These are phyloP conservation scores for Sedum album DNA, from an alignment of 164 flowering plant genomes.

Conservation along the genomic window DNA sequence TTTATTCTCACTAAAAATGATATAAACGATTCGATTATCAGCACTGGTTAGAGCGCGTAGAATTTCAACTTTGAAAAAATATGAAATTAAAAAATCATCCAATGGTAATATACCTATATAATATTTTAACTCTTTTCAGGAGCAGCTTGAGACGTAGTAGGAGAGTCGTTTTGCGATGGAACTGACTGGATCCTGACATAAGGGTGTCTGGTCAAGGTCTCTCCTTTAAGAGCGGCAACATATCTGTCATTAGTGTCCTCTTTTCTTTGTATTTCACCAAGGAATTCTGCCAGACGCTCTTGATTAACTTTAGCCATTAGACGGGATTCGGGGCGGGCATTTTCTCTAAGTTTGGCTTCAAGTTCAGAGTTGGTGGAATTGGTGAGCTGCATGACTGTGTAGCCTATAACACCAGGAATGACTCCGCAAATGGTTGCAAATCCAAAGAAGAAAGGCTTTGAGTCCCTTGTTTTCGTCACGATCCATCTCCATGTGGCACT, in stretches of 20 bases:
- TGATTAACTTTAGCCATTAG: constrained; percentile 82
- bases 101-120: no score
- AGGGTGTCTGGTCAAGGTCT: constrained; percentile 80
- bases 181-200: constrained; percentile 82
- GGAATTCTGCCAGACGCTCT: constrained; percentile 78
- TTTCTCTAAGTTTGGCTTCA: constrained; percentile 72
- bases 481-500: constrained; percentile 83
- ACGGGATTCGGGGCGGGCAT: constrained; percentile 67
- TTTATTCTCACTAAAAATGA: no score
- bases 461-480: constrained; percentile 61
- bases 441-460: constrained; percentile 81
- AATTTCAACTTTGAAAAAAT: no score
- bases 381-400: constrained; percentile 74
- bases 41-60: no score
- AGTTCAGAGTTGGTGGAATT: constrained; percentile 56
- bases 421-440: constrained; percentile 87
- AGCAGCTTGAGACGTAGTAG: neutral
- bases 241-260: constrained; percentile 89
- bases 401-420: constrained; percentile 80
- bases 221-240: constrained; percentile 87
- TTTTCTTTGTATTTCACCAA: constrained; percentile 80
- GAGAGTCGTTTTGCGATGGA: constrained; percentile 26
- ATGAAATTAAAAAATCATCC: no score
- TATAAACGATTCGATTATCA: no score
- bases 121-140: neutral